Percentiles rank a stretch among this genome's conserved stretches.
Evolutionary conservation across 257 asterid species (phyloP).

Genomic region (Anisodus tanguticus): DNA sequence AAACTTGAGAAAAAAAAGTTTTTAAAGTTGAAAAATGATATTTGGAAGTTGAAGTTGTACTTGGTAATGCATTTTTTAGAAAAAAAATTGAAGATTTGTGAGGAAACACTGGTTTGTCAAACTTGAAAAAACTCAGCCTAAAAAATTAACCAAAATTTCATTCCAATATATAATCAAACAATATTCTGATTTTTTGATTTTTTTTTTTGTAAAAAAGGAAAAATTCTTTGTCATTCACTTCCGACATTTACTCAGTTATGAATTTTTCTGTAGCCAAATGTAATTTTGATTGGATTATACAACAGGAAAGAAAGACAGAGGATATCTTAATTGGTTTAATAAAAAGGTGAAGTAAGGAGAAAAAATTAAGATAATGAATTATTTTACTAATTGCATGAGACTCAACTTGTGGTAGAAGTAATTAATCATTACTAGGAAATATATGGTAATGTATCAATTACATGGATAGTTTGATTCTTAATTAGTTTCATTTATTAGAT

Average conservation of each 20-base stretch:
- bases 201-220: too few species aligned
- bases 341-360: background rate
- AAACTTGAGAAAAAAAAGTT: too few species aligned
- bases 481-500: background rate
- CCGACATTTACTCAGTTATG: background rate
- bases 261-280: background rate
- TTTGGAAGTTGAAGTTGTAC: too few species aligned
- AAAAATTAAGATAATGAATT: background rate
- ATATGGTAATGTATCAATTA: background rate
- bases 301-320: background rate
- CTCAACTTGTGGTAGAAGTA: constrained; percentile 16
- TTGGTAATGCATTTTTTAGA: too few species aligned
- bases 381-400: background rate
- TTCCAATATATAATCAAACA: too few species aligned
- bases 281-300: background rate
- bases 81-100: too few species aligned
- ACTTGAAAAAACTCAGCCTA: too few species aligned
- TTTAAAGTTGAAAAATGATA: too few species aligned
- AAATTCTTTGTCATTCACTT: background rate
- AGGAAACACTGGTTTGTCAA: too few species aligned
- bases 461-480: background rate
- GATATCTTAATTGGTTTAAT: background rate
- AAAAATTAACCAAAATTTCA: too few species aligned
- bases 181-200: too few species aligned
- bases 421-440: background rate